Conservation (phyloP, 228 moss, liverwort and hornwort genomes). For the Sphagnum fallax region DNA sequence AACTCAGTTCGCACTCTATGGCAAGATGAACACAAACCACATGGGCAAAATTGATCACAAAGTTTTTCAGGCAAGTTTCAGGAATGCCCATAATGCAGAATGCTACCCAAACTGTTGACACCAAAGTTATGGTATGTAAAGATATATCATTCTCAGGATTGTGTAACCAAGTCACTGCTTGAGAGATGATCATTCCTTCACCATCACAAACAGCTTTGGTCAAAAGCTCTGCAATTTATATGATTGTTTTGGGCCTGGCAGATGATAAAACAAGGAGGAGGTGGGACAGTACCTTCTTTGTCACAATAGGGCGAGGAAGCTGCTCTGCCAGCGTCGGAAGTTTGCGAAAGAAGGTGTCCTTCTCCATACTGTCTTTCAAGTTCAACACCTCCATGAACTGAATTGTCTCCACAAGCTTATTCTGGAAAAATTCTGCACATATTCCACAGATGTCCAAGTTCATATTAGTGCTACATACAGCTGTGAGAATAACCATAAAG, state of each 20-base stretch:
- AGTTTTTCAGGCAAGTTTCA: too few relatives aligned
- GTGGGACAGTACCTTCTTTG: constrained; percentile 55
- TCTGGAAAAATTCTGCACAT: constrained; percentile 85
- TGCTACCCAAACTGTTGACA: too few relatives aligned
- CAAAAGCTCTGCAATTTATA: too few relatives aligned
- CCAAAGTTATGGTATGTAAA: too few relatives aligned
- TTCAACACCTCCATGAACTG: constrained; percentile 95
- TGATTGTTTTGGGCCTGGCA: too few relatives aligned
- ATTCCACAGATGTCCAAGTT: constrained; percentile 1
- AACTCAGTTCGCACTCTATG: not conserved
- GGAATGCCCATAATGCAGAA: too few relatives aligned
- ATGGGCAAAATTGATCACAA: too few relatives aligned
- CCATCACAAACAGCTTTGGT: too few relatives aligned
- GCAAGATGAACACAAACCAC: not conserved
- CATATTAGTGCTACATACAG: too few relatives aligned
- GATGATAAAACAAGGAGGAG: not conserved
- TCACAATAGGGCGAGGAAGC: constrained; percentile 77
- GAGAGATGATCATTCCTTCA: too few relatives aligned
- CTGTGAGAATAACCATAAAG: not conserved
- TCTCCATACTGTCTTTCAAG: constrained; percentile 92
- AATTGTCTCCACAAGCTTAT: constrained; percentile 95
- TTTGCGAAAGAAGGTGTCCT: constrained; percentile 87
- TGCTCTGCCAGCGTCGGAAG: constrained; percentile 84
- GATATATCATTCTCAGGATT: too few relatives aligned
- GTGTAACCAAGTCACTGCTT: too few relatives aligned